Percentiles rank a stretch among this genome's conserved stretches.
Evolutionary conservation across 2,329 filamentous ascomycete genomes (phyloP).

Genomic region (Thelonectria rubi): DNA sequence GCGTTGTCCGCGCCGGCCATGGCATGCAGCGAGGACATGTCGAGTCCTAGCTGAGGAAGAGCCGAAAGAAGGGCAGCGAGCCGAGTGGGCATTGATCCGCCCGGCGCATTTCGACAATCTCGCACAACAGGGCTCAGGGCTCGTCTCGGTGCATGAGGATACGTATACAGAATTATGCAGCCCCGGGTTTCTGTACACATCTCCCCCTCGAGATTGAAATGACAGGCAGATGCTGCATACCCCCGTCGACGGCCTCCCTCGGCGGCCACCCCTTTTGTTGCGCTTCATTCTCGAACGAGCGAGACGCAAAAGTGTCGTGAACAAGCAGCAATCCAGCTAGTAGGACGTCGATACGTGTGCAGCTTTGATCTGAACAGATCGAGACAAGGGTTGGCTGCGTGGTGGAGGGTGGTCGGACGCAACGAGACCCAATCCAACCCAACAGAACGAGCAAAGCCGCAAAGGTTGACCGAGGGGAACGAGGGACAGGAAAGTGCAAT

Average conservation of each 20-base stretch:
- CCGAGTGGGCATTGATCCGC: conserved; percentile 10
- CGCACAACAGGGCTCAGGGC: conserved; percentile 7
- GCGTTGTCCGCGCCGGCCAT: conserved; percentile 15
- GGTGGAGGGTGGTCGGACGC: conserved; percentile 17
- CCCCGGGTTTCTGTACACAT: neutral
- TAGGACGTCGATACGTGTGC: conserved; percentile 19
- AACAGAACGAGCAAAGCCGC: neutral
- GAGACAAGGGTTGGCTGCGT: conserved; percentile 15
- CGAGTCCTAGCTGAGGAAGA: conserved; percentile 21
- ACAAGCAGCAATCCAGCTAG: conserved; percentile 15
- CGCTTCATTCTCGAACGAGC: conserved; percentile 10
- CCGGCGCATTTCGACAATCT: conserved; percentile 11
- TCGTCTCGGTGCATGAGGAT: conserved; percentile 13
- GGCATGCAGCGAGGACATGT: conserved; percentile 15
- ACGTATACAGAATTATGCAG: neutral
- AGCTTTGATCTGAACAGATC: conserved; percentile 23
- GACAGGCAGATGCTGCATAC: conserved; percentile 2
- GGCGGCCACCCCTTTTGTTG: conserved; percentile 9
- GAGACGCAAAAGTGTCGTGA: conserved; percentile 4
- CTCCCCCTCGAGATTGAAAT: conserved; percentile 3
- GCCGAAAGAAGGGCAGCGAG: conserved; percentile 1
- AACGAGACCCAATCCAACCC: conserved; percentile 21
- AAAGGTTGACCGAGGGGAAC: conserved; percentile 3
- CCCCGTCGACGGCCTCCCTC: conserved; percentile 29
- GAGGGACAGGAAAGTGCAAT: conserved; percentile 6